These are phyloP conservation scores for Grifola frondosa DNA, from an alignment of 1,284 basidiomycete genomes.

Conservation along the genomic window DNA sequence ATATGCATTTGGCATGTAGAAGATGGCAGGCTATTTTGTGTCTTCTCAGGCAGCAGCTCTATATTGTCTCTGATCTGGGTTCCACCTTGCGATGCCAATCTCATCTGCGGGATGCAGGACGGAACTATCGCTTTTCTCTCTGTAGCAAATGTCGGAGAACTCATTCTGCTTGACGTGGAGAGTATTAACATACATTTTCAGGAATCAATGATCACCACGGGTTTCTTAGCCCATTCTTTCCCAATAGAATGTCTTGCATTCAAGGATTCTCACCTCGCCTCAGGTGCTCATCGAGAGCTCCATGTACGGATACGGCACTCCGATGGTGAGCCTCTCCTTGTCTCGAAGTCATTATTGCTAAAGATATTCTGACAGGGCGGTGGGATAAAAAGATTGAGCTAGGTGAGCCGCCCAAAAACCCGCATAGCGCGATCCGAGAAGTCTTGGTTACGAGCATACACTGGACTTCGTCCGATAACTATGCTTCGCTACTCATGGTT, in stretches of 20 bases:
- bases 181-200: too few species aligned
- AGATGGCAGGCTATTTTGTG: neutral
- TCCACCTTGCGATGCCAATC: neutral
- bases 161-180: too few species aligned
- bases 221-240: slow-evolving; percentile 8
- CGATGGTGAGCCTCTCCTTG: too few species aligned
- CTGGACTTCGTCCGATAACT: neutral
- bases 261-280: neutral
- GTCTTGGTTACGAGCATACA: slow-evolving; percentile 3
- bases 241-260: slow-evolving; percentile 7
- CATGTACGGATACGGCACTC: neutral
- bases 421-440: neutral
- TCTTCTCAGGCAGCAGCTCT: neutral
- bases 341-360: too few species aligned
- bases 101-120: slow-evolving; percentile 1
- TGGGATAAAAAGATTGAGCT: too few species aligned
- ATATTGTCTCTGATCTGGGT: slow-evolving; percentile 5
- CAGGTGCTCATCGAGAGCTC: slow-evolving; percentile 4
- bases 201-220: neutral
- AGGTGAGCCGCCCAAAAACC: neutral
- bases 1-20: slow-evolving; percentile 5
- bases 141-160: neutral
- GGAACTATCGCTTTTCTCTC: slow-evolving; percentile 1
- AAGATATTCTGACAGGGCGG: too few species aligned
- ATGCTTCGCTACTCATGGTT: neutral